A percentile compares a stretch with the other conserved stretches of the same genome.
phyloP scores from a whole-genome alignment of 139 green algal genomes.

The Desmodesmus armatus region DNA sequence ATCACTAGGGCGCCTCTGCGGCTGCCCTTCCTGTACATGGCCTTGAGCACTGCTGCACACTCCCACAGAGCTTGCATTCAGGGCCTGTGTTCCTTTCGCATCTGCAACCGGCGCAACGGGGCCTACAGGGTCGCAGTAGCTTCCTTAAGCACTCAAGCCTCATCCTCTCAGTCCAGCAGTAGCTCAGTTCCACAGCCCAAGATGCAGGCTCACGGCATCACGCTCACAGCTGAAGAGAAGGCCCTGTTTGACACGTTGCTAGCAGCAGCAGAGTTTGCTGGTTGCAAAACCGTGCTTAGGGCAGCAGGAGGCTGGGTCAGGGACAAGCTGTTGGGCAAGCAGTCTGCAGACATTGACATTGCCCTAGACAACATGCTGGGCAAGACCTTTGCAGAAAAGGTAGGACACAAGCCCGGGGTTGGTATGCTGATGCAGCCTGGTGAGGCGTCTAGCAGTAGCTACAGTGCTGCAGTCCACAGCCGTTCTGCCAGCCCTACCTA shows the following conservation, averaged over 20 bases:
- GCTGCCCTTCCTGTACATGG: no score
- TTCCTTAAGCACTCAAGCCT: neutral
- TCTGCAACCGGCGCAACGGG: neutral
- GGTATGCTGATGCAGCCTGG: neutral
- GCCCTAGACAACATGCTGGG: slow-evolving; percentile 95
- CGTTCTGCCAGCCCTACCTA: no score
- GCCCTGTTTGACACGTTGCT: slow-evolving; percentile 85
- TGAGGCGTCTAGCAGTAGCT: no score
- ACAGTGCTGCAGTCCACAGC: no score
- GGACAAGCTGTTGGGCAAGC: slow-evolving; percentile 93
- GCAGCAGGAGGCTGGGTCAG: slow-evolving; percentile 97
- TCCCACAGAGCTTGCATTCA: neutral
- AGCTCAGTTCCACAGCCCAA: neutral
- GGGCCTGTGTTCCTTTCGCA: neutral
- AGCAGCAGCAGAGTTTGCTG: slow-evolving; percentile 62
- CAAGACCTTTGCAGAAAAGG: slow-evolving; percentile 89
- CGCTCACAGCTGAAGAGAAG: slow-evolving; percentile 75
- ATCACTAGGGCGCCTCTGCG: no score
- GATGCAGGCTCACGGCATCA: slow-evolving; percentile 59
- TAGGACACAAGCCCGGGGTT: no score
- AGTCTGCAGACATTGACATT: slow-evolving; percentile 97
- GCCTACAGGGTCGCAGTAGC: neutral
- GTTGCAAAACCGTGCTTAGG: slow-evolving; percentile 76
- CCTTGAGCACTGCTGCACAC: neutral
- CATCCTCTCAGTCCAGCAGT: neutral